phyloP scores from a whole-genome alignment of 2,329 filamentous ascomycete genomes.

The Pestalotiopsis sp. region DNA sequence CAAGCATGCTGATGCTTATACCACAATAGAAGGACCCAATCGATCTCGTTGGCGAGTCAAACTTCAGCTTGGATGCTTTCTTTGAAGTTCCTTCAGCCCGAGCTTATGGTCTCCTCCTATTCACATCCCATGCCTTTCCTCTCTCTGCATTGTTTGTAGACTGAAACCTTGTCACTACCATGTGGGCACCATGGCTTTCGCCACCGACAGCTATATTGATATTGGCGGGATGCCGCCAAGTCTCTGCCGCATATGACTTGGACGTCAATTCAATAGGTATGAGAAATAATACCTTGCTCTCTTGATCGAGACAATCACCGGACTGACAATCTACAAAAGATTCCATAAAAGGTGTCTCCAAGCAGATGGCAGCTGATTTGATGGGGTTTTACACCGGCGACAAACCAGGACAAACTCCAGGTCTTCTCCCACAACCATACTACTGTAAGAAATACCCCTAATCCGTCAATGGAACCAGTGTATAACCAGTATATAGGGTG shows the following conservation, averaged over 20 bases:
- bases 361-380: constrained; percentile 52
- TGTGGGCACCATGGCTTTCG: constrained; percentile 21
- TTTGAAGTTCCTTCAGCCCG: background rate
- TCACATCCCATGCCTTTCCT: background rate
- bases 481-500: constrained; percentile 48
- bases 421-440: constrained; percentile 52
- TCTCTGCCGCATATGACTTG: constrained; percentile 24
- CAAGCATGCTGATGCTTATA: background rate
- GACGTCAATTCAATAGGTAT: constrained; percentile 27
- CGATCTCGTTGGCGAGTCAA: background rate
- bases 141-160: constrained; percentile 5
- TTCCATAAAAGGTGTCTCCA: constrained; percentile 49
- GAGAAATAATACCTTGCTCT: background rate
- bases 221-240: constrained; percentile 12
- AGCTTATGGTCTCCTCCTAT: background rate
- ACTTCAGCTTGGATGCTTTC: background rate
- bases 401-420: constrained; percentile 49
- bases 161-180: constrained; percentile 16
- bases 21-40: background rate
- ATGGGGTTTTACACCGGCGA: constrained; percentile 49
- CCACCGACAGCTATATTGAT: constrained; percentile 19
- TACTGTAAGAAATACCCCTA: constrained; percentile 44
- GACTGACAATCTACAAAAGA: constrained; percentile 31
- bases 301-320: background rate
- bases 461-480: background rate